Evolutionary conservation across 768 basidiomycete genomes (phyloP).

Genomic region (Gelatoporia subvermispora): DNA sequence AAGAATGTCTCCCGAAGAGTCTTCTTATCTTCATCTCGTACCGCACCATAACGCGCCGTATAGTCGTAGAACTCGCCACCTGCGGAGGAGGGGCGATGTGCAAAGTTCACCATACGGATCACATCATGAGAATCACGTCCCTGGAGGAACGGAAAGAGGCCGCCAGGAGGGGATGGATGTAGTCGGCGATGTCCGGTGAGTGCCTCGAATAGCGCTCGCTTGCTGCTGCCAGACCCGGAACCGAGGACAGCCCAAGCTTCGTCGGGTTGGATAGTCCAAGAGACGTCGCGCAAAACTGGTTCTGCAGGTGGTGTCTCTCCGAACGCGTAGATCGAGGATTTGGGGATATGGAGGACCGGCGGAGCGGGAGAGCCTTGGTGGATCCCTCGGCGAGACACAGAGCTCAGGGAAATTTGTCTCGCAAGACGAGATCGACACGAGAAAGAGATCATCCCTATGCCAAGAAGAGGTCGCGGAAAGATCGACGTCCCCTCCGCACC

Average conservation of each 20-base stretch:
- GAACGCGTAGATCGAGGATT: constrained; percentile 19
- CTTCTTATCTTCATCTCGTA: constrained; percentile 76
- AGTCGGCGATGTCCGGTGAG: constrained; percentile 60
- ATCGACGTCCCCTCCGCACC: too few species aligned
- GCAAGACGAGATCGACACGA: too few species aligned
- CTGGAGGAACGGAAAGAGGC: constrained; percentile 74
- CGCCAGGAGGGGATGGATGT: constrained; percentile 56
- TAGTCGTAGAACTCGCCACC: constrained; percentile 87
- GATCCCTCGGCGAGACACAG: too few species aligned
- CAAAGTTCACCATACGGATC: constrained; percentile 61
- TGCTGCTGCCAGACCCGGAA: constrained; percentile 13
- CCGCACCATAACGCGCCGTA: constrained; percentile 86
- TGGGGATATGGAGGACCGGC: constrained; percentile 20
- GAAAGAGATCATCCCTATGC: too few species aligned
- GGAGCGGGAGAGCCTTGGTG: neutral
- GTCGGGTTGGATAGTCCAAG: constrained; percentile 16
- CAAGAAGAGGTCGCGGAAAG: too few species aligned
- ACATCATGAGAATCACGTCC: constrained; percentile 43
- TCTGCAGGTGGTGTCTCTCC: constrained; percentile 9
- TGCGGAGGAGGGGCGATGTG: constrained; percentile 49
- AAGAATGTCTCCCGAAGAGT: constrained; percentile 73
- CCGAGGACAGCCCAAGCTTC: constrained; percentile 22
- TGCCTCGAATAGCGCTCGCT: constrained; percentile 20
- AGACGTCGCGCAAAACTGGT: constrained; percentile 17
- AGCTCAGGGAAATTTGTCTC: too few species aligned